Evolutionary conservation across 2,329 filamentous ascomycete species (phyloP).

Genomic region (Pseudocercospora pini-densiflorae): DNA sequence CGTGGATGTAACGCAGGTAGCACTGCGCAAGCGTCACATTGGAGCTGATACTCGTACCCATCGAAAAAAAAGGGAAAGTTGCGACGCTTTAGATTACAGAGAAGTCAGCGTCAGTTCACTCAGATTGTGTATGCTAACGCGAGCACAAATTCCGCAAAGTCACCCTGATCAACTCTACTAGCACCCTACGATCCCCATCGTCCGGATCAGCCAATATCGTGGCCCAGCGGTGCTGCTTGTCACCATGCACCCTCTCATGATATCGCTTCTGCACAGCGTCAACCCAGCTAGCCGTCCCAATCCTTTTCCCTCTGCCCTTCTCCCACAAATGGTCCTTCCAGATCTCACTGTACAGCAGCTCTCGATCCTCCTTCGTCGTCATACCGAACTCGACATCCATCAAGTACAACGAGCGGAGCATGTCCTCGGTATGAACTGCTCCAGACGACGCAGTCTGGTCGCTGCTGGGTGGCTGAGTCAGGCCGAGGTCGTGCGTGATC

Average conservation of each 20-base stretch:
- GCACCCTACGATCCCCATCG: neutral
- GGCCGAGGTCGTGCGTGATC: neutral
- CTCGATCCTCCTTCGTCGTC: neutral
- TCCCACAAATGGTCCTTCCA: neutral
- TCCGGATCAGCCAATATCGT: neutral
- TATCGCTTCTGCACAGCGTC: neutral
- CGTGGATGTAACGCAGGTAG: neutral
- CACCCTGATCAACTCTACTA: neutral
- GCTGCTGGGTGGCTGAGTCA: neutral
- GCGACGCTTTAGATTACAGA: too few relatives aligned
- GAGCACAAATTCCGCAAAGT: neutral
- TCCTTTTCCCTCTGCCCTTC: neutral
- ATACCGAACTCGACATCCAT: neutral
- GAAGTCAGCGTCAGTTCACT: too few relatives aligned
- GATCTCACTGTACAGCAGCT: neutral
- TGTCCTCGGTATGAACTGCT: neutral
- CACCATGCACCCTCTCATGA: neutral
- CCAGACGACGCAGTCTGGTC: neutral
- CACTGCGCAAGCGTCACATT: neutral
- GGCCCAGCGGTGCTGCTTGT: neutral
- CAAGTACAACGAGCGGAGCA: neutral
- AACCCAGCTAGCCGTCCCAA: neutral
- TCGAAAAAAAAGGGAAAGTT: too few relatives aligned
- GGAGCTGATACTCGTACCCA: neutral
- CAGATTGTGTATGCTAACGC: neutral